phyloP scores from a whole-genome alignment of 1,284 basidiomycete species.

The Ustanciosporium gigantosporum region DNA sequence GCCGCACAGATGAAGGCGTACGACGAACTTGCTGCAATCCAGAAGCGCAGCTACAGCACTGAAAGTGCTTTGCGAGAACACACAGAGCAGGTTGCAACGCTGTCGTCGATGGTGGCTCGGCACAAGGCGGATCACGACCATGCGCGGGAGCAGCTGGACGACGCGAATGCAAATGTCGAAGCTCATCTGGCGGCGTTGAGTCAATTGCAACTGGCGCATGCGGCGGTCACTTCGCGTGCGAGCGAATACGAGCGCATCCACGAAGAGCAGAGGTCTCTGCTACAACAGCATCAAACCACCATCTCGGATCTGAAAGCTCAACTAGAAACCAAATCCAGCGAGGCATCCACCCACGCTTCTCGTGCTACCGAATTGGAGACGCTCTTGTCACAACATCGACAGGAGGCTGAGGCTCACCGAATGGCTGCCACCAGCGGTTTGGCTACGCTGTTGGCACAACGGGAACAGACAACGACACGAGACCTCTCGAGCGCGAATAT shows the following conservation, averaged over 20 bases:
- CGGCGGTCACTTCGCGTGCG: conserved; percentile 75
- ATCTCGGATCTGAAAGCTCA: conserved; percentile 75
- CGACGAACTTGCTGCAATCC: conserved; percentile 75
- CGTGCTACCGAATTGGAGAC: conserved; percentile 73
- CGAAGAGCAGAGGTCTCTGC: conserved; percentile 51
- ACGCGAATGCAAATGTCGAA: conserved; percentile 68
- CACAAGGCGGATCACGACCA: conserved; percentile 77
- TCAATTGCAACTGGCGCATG: conserved; percentile 78
- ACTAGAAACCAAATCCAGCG: conserved; percentile 66
- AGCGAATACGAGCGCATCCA: conserved; percentile 80
- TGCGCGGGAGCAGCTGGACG: conserved; percentile 71
- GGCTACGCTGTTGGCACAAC: conserved; percentile 50
- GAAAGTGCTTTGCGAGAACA: conserved; percentile 79
- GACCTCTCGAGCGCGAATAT: conserved; percentile 17
- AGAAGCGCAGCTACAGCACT: conserved; percentile 69
- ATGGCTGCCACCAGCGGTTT: conserved; percentile 51
- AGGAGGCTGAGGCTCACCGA: conserved; percentile 55
- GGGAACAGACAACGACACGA: conserved; percentile 27
- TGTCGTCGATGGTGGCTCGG: conserved; percentile 76
- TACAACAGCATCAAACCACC: conserved; percentile 64
- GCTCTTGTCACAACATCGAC: conserved; percentile 68
- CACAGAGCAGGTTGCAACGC: conserved; percentile 73
- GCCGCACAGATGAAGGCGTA: conserved; percentile 74
- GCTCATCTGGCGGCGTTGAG: conserved; percentile 84
- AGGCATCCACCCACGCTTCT: conserved; percentile 66